These are phyloP conservation scores for Tilletia walkeri DNA, from an alignment of 1,284 basidiomycete genomes.

Conservation along the genomic window DNA sequence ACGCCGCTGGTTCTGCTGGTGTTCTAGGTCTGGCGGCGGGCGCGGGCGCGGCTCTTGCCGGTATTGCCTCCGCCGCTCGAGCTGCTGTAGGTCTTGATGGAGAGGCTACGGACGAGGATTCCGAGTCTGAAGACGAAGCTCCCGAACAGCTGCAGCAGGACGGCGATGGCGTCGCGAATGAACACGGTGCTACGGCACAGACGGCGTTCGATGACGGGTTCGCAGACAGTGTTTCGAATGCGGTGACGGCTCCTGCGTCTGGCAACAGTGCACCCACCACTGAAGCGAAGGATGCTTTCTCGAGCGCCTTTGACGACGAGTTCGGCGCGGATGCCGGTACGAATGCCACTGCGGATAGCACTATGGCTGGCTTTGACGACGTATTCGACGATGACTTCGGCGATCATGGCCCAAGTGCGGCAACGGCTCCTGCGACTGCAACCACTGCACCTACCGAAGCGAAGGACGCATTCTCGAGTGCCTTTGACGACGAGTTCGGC, in stretches of 20 bases:
- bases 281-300: constrained; percentile 18
- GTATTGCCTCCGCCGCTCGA: constrained; percentile 39
- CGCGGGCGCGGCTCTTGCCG: constrained; percentile 47
- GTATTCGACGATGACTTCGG: constrained; percentile 66
- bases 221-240: constrained; percentile 58
- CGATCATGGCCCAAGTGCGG: constrained; percentile 52
- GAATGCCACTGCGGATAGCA: constrained; percentile 15
- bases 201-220: constrained; percentile 64
- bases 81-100: constrained; percentile 38
- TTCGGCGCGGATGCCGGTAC: constrained; percentile 37
- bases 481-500: constrained; percentile 50
- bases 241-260: constrained; percentile 23
- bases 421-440: constrained; percentile 25
- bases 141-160: constrained; percentile 18
- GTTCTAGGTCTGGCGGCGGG: constrained; percentile 45
- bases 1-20: constrained; percentile 19
- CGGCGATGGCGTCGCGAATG: neutral
- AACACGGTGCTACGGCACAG: neutral
- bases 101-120: neutral
- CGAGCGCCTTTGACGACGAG: constrained; percentile 35
- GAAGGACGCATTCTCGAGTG: constrained; percentile 15
- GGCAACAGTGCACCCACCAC: constrained; percentile 26
- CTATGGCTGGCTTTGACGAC: constrained; percentile 33
- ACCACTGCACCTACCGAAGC: constrained; percentile 22
- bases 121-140: neutral